A percentile compares a stretch with the other conserved stretches of the same genome.
Evolutionary conservation across 1,284 basidiomycete genomes (phyloP).

Genomic region (Porogramme epimiltina): DNA sequence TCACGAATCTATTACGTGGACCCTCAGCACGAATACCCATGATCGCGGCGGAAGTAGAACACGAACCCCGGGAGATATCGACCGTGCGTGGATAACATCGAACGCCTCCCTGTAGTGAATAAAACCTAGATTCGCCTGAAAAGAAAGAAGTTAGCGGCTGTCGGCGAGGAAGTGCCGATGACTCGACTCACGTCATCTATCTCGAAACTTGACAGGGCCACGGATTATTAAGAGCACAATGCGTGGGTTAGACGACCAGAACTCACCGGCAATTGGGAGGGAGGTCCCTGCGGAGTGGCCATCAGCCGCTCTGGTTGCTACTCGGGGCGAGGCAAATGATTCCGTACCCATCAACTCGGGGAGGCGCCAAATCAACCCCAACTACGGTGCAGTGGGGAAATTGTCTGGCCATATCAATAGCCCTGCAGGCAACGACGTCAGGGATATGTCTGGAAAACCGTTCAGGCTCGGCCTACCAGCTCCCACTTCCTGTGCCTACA

Average conservation of each 20-base stretch:
- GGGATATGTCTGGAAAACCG: not conserved
- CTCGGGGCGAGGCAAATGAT: not conserved
- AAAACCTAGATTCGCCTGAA: slow-evolving; percentile 37
- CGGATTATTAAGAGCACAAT: not conserved
- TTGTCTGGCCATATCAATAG: slow-evolving; percentile 36
- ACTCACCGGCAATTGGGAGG: slow-evolving; percentile 37
- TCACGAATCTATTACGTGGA: slow-evolving; percentile 33
- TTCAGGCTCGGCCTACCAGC: slow-evolving; percentile 31
- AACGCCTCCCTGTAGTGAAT: slow-evolving; percentile 32
- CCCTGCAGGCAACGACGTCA: slow-evolving; percentile 25
- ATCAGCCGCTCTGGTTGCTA: slow-evolving; percentile 1
- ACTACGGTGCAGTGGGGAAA: slow-evolving; percentile 38
- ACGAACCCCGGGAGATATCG: slow-evolving; percentile 31
- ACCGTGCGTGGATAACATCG: slow-evolving; percentile 35
- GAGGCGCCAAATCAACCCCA: slow-evolving; percentile 36
- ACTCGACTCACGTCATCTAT: slow-evolving; percentile 34
- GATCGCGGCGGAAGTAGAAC: not conserved
- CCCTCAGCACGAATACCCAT: not conserved
- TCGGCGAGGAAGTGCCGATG: not conserved
- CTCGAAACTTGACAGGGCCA: slow-evolving; percentile 29
- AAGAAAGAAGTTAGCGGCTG: slow-evolving; percentile 2
- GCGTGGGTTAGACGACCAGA: not conserved
- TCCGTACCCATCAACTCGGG: slow-evolving; percentile 29
- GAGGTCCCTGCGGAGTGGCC: slow-evolving; percentile 22
- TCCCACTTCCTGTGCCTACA: slow-evolving; percentile 38